These are phyloP conservation scores for Mortierella sp. DNA, from an alignment of 371 early-diverging fungal species.

Conservation along the genomic window DNA sequence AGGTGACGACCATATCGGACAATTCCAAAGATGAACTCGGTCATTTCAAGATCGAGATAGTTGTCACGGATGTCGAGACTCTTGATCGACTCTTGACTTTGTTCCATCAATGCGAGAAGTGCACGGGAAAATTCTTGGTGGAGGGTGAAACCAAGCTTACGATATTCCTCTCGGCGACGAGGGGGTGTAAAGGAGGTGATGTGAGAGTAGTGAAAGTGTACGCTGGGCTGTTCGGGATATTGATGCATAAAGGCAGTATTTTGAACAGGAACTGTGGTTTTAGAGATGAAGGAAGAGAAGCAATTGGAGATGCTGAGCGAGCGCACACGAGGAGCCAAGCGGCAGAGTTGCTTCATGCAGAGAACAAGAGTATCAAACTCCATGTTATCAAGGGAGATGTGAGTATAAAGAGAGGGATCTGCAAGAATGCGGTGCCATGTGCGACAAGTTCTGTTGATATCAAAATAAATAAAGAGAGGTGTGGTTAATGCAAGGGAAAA, in stretches of 20 bases:
- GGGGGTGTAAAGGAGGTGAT: constrained; percentile 59
- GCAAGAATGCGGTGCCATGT: constrained; percentile 58
- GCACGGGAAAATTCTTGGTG: constrained; percentile 65
- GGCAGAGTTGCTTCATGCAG: constrained; percentile 58
- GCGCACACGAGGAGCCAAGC: constrained; percentile 55
- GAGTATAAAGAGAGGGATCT: constrained; percentile 62
- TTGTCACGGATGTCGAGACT: constrained; percentile 59
- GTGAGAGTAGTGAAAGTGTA: constrained; percentile 55
- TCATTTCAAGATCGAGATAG: constrained; percentile 65
- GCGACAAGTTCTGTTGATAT: constrained; percentile 58
- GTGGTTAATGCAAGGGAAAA: too few species aligned
- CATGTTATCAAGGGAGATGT: constrained; percentile 58
- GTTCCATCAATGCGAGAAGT: constrained; percentile 54
- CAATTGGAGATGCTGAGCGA: constrained; percentile 60
- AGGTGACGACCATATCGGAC: constrained; percentile 60
- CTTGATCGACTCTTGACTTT: constrained; percentile 54
- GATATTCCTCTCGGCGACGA: constrained; percentile 64
- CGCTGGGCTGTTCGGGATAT: constrained; percentile 29
- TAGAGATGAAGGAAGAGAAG: constrained; percentile 61
- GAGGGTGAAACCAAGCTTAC: constrained; percentile 59
- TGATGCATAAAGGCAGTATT: constrained; percentile 43
- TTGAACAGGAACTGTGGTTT: constrained; percentile 61
- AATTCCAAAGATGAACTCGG: constrained; percentile 61
- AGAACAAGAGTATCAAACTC: constrained; percentile 61
- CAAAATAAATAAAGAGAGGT: constrained; percentile 7